Evolutionary conservation across 257 asterid species (phyloP).

Genomic region (Solanum arcanum): DNA sequence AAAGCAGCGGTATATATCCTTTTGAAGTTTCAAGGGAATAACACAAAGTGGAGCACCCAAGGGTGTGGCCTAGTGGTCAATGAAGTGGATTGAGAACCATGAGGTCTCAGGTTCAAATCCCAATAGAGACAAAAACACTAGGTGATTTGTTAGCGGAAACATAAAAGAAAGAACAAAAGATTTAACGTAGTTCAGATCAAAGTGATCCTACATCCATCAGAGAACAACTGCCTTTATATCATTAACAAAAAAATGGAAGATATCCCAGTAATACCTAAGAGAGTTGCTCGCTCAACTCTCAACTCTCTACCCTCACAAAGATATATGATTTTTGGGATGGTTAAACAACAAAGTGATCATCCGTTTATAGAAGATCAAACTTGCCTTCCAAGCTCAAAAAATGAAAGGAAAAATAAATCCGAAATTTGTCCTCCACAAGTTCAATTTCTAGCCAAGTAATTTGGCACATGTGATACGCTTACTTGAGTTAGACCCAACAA

Average conservation of each 20-base stretch:
- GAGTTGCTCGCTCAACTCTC: not conserved
- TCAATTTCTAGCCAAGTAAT: not conserved
- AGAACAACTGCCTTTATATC: not conserved
- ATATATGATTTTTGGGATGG: not conserved
- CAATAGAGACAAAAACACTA: not conserved
- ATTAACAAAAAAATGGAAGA: not conserved
- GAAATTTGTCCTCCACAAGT: not conserved
- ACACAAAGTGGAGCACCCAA: not conserved
- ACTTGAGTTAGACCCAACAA: not conserved
- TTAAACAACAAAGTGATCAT: not conserved
- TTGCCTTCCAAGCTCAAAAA: not conserved
- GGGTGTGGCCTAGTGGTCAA: not conserved
- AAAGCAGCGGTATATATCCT: not conserved
- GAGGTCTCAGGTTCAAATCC: not conserved
- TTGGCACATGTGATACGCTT: not conserved
- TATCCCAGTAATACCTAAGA: not conserved
- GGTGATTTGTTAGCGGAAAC: not conserved
- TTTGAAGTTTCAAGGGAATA: not conserved
- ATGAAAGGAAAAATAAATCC: not conserved
- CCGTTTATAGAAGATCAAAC: not conserved
- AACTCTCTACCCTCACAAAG: not conserved
- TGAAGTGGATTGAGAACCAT: not conserved
- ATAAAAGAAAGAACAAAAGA: not conserved
- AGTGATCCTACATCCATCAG: not conserved
- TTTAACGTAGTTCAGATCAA: not conserved